Base-by-base conservation (phyloP, 164 flowering plant genomes). In the Euptelea pleiosperma region DNA sequence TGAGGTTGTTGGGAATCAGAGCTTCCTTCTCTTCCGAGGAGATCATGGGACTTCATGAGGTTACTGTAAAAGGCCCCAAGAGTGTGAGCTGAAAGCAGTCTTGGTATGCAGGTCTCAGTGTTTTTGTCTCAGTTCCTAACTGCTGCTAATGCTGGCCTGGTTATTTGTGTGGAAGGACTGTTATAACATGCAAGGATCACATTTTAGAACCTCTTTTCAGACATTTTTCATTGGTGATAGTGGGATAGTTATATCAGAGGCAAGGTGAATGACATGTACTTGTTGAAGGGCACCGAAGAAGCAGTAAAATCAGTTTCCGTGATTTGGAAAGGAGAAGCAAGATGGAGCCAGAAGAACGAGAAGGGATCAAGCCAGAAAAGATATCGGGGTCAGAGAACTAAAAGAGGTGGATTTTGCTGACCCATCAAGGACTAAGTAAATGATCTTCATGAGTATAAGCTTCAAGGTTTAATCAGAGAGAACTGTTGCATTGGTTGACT, bases 1-100 rank as follows among this genome's bases (percentile, higher is more conserved):
- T 43, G 75, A 74, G 56, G 75, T 69, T 19, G 62, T 74, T 19
- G 62, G 48, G 9, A 71, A 75, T 25, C 73, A 65, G 14, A 71
- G 29, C 71, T 1, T 70, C 78, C 7, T 75, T 70, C 48, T 51
- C 53, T 21, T 54, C 63, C 8, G 49, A 71, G 41, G 65, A 68
- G 50, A 44, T 71, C 10, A 52, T 75, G 64, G 36, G 8, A 26
- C 57, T 75, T 22, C 55, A 41, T 28, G 51, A 65, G 58, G 30
- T 3, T 26, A 40, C 63, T n/a, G 65, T 55, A 6, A 54, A 43
- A 47, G 65, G 35, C 15, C 64, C 75, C 29, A 55, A 35, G 45
- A 55, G 24, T 8, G 70, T 56, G 56, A 61, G 70, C 67, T 63
- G 19, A 25, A 68, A 60, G 37, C 68, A 71, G 36, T 65, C 69